Evolutionary conservation across 108 stramenopile genomes (phyloP).

Genomic region (Craspedostauros australis): DNA sequence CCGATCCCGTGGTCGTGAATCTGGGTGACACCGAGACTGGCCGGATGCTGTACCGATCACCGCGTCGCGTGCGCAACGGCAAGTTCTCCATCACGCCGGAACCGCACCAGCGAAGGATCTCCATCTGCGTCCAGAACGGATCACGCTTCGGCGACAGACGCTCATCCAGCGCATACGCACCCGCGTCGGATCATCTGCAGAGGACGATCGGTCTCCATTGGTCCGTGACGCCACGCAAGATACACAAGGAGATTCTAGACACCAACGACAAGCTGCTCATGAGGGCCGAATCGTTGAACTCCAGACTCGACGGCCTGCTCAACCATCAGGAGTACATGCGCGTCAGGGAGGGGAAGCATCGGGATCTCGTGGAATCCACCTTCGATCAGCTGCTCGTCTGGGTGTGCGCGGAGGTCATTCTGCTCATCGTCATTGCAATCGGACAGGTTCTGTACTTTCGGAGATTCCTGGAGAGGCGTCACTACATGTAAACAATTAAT

Average conservation of each 20-base stretch:
- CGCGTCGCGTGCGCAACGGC: slow-evolving; percentile 14
- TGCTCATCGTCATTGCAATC: slow-evolving; percentile 40
- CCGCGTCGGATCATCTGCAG: not conserved
- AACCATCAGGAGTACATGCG: slow-evolving; percentile 63
- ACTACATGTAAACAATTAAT: slow-evolving; percentile 70
- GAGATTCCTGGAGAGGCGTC: slow-evolving; percentile 56
- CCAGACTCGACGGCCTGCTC: slow-evolving; percentile 8
- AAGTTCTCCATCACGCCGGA: slow-evolving; percentile 15
- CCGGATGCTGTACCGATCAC: slow-evolving; percentile 15
- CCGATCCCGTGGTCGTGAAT: slow-evolving; percentile 16
- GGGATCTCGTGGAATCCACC: slow-evolving; percentile 42
- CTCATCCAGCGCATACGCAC: not conserved
- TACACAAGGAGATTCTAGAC: slow-evolving; percentile 4
- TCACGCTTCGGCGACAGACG: slow-evolving; percentile 1
- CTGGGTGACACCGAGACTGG: slow-evolving; percentile 7
- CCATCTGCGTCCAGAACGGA: slow-evolving; percentile 27
- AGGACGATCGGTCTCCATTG: slow-evolving; percentile 18
- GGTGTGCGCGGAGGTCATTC: slow-evolving; percentile 45
- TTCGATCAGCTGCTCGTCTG: slow-evolving; percentile 48
- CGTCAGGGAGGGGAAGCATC: slow-evolving; percentile 47
- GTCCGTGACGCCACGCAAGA: slow-evolving; percentile 15
- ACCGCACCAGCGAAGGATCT: slow-evolving; percentile 12
- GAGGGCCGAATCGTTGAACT: slow-evolving; percentile 1
- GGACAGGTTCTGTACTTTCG: slow-evolving; percentile 67
- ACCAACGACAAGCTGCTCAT: slow-evolving; percentile 4